Conservation (phyloP, 306 rosid species). For the Mimosa bimucronata region DNA sequence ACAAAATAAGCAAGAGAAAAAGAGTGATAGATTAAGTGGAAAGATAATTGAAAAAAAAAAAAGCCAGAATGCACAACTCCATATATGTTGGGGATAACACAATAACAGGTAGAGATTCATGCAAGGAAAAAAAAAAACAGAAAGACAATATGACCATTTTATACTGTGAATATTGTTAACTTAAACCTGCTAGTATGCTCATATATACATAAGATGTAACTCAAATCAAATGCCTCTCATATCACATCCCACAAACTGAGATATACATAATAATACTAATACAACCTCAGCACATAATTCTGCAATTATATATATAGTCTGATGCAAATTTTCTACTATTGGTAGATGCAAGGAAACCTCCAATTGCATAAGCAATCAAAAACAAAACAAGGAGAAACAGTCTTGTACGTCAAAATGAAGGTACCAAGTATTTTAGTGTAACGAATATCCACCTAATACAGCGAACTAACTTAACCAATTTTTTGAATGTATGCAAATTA, state of each 20-base stretch:
- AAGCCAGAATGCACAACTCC: too few relatives aligned
- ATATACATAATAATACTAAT: neutral
- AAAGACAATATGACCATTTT: too few relatives aligned
- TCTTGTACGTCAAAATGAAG: neutral
- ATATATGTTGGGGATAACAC: too few relatives aligned
- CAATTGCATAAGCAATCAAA: neutral
- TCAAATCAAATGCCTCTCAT: neutral
- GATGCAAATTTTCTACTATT: neutral
- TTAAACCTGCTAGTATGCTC: neutral
- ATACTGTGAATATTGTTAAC: neutral
- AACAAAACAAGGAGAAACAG: neutral
- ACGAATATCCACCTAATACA: conserved; percentile 4
- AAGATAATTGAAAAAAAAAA: too few relatives aligned
- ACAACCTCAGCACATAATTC: neutral
- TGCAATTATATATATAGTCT: neutral
- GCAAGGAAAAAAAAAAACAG: too few relatives aligned
- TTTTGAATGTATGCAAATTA: too few relatives aligned
- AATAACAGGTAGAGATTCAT: too few relatives aligned
- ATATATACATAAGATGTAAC: neutral
- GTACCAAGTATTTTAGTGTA: neutral
- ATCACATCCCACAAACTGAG: neutral
- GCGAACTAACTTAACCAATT: neutral
- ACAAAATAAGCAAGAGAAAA: too few relatives aligned
- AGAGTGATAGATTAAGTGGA: too few relatives aligned
- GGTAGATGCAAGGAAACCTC: neutral